phyloP scores from a whole-genome alignment of 257 asterid genomes.

The Penstemon barbatus region DNA sequence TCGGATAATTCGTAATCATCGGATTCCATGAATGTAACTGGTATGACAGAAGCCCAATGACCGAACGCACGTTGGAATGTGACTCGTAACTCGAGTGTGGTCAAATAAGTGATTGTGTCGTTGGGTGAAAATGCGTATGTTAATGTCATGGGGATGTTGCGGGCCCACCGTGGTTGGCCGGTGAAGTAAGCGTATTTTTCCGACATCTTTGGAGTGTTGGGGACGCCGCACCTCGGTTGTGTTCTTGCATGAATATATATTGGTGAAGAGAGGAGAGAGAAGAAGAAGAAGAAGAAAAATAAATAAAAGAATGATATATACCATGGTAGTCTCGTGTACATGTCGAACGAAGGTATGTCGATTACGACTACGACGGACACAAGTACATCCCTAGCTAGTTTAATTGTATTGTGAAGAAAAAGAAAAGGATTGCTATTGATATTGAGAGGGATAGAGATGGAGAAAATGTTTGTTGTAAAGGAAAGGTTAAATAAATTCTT shows the following conservation, averaged over 20 bases:
- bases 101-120: constrained; percentile 34
- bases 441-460: constrained; percentile 4
- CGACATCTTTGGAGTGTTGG: constrained; percentile 30
- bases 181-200: constrained; percentile 50
- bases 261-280: constrained; percentile 29
- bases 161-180: constrained; percentile 65
- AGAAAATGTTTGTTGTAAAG: constrained; percentile 37
- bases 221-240: constrained; percentile 70
- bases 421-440: neutral
- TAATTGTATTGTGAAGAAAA: neutral
- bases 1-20: constrained; percentile 62
- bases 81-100: constrained; percentile 32
- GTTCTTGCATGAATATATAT: constrained; percentile 37
- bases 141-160: constrained; percentile 59
- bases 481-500: constrained; percentile 5
- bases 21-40: constrained; percentile 51
- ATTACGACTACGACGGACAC: too few relatives aligned
- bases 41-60: constrained; percentile 75
- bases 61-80: constrained; percentile 59
- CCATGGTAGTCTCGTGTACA: constrained; percentile 38
- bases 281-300: constrained; percentile 24
- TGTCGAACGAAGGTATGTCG: neutral
- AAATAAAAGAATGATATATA: constrained; percentile 15
- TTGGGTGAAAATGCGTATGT: constrained; percentile 62
- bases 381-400: too few relatives aligned